phyloP scores from a whole-genome alignment of 768 basidiomycete species.

The Boletus tylopilopsis region DNA sequence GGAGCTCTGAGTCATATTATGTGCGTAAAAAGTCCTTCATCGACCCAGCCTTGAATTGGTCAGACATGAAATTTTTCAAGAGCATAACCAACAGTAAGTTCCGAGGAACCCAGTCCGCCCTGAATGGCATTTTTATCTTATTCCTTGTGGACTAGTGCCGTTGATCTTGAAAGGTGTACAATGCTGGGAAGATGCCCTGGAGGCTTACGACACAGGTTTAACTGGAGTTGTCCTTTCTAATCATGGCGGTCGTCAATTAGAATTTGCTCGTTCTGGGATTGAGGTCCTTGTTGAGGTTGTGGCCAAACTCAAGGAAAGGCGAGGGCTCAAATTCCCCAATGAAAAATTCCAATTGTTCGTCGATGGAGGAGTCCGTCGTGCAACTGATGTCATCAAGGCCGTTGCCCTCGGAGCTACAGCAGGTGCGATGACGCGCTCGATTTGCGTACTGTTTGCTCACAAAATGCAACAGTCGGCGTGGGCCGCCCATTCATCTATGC shows the following conservation, averaged over 20 bases:
- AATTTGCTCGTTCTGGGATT: slow-evolving; percentile 82
- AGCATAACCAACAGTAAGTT: slow-evolving; percentile 62
- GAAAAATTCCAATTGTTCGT: slow-evolving; percentile 80
- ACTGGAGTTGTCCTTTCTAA: slow-evolving; percentile 84
- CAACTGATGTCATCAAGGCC: slow-evolving; percentile 87
- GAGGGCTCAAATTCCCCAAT: slow-evolving; percentile 73
- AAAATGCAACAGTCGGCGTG: slow-evolving; percentile 54
- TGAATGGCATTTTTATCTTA: slow-evolving; percentile 5
- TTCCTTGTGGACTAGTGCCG: slow-evolving; percentile 57
- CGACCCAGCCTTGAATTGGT: slow-evolving; percentile 85
- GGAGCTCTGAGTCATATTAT: neutral
- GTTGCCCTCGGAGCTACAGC: slow-evolving; percentile 88
- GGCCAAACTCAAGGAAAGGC: slow-evolving; percentile 57
- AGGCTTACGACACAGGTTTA: slow-evolving; percentile 74
- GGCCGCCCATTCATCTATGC: slow-evolving; percentile 88
- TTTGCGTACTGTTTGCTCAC: slow-evolving; percentile 7
- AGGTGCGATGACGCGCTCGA: slow-evolving; percentile 34
- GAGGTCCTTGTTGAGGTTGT: slow-evolving; percentile 90
- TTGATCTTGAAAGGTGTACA: slow-evolving; percentile 89
- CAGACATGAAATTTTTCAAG: slow-evolving; percentile 63
- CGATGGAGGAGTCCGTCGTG: slow-evolving; percentile 93
- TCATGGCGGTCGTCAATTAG: slow-evolving; percentile 76
- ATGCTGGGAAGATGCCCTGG: slow-evolving; percentile 84
- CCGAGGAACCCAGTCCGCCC: slow-evolving; percentile 3
- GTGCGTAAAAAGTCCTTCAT: slow-evolving; percentile 71